Conservation (phyloP, 2,329 filamentous ascomycete genomes). For the Phyllosticta citriasiana region DNA sequence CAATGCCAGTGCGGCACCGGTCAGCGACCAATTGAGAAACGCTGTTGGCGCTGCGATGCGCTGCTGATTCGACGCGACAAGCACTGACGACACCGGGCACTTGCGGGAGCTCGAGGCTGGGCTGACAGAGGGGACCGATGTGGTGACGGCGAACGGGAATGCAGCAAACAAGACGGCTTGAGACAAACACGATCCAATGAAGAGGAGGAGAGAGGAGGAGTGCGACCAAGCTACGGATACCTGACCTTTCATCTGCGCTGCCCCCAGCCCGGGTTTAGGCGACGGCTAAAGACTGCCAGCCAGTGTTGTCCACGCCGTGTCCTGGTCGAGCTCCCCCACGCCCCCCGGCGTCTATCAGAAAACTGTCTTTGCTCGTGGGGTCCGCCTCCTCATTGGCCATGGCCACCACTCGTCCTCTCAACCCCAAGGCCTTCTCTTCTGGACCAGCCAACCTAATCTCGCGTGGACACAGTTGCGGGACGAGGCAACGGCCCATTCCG, state of each 20-base stretch:
- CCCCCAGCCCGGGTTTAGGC: neutral
- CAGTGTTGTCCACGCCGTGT: neutral
- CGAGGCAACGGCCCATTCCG: neutral
- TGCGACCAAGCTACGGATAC: neutral
- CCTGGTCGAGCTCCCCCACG: neutral
- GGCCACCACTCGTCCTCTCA: neutral
- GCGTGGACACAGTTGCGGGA: neutral
- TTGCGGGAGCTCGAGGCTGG: conserved; percentile 7
- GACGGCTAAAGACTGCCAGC: neutral
- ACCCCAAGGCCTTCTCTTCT: neutral
- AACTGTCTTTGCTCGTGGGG: neutral
- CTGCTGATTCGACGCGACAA: neutral
- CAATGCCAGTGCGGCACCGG: neutral
- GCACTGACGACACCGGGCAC: conserved; percentile 5
- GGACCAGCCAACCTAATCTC: neutral
- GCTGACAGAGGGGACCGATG: neutral
- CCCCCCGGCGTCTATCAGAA: neutral
- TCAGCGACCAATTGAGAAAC: conserved; percentile 1
- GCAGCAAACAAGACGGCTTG: neutral
- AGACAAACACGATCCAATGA: neutral
- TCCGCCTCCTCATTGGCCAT: neutral
- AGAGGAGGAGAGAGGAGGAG: neutral
- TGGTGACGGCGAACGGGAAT: neutral
- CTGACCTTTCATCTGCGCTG: neutral
- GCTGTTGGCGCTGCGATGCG: neutral